Conservation (phyloP, 768 basidiomycete genomes). For the Suillus subluteus region DNA sequence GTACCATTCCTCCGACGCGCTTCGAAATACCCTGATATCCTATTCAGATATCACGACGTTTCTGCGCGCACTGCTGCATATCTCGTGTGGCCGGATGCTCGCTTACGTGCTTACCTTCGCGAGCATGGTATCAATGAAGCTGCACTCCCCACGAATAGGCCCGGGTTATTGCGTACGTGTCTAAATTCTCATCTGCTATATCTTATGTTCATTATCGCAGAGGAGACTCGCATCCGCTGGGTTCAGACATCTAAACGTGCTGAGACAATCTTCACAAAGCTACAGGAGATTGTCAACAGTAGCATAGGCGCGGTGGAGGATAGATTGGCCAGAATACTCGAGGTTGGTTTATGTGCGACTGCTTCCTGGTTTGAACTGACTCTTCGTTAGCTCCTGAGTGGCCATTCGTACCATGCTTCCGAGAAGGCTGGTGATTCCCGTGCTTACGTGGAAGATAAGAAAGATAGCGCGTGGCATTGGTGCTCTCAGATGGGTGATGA, state of each 20-base stretch:
- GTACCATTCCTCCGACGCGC: slow-evolving; percentile 16
- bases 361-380: not conserved
- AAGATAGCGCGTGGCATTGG: slow-evolving; percentile 18
- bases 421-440: slow-evolving; percentile 29
- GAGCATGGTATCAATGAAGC: slow-evolving; percentile 74
- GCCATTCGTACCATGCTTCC: slow-evolving; percentile 30
- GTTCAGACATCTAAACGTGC: slow-evolving; percentile 63
- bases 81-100: slow-evolving; percentile 90
- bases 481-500: slow-evolving; percentile 30
- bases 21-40: not conserved
- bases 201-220: slow-evolving; percentile 35
- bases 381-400: slow-evolving; percentile 41
- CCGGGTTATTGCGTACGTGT: slow-evolving; percentile 74
- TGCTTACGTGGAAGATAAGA: slow-evolving; percentile 11
- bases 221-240: slow-evolving; percentile 82
- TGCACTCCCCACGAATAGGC: slow-evolving; percentile 63
- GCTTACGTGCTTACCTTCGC: slow-evolving; percentile 87
- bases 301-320: slow-evolving; percentile 80
- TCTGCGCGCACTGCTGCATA: slow-evolving; percentile 59
- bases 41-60: slow-evolving; percentile 55
- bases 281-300: slow-evolving; percentile 67
- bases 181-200: not conserved
- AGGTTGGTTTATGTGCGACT: slow-evolving; percentile 23
- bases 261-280: slow-evolving; percentile 58
- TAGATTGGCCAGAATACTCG: slow-evolving; percentile 55